Percentiles rank a stretch among this genome's conserved stretches.
These are phyloP conservation scores for Calycina marina DNA, from an alignment of 2,329 filamentous ascomycete species.

Conservation along the genomic window DNA sequence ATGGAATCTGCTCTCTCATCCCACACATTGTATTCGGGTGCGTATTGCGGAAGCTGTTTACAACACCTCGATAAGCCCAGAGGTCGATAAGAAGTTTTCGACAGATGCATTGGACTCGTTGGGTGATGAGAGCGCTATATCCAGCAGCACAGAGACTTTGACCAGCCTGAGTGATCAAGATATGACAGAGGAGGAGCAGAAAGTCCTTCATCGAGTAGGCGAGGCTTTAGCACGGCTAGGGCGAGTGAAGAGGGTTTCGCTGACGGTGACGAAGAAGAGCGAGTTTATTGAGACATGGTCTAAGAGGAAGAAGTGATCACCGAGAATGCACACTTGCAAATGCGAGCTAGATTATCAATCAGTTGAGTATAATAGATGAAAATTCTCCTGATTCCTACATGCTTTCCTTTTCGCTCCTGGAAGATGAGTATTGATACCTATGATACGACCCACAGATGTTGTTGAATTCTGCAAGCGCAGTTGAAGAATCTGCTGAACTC, in stretches of 20 bases:
- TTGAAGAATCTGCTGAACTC: no score
- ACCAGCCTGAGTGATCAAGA: conserved; percentile 17
- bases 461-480: no score
- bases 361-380: no score
- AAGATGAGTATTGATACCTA: no score
- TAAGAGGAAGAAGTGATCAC: conserved; percentile 25
- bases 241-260: conserved; percentile 73
- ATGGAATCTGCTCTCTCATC: conserved; percentile 72
- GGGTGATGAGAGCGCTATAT: conserved; percentile 17
- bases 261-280: conserved; percentile 71
- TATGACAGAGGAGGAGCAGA: conserved; percentile 40
- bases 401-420: no score
- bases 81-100: conserved; percentile 22
- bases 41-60: conserved; percentile 67
- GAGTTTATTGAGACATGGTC: conserved; percentile 65
- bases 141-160: conserved; percentile 20
- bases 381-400: no score
- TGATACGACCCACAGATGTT: no score
- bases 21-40: conserved; percentile 81
- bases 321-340: no score
- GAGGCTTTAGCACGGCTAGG: conserved; percentile 80
- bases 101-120: conserved; percentile 17
- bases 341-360: no score
- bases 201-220: conserved; percentile 61
- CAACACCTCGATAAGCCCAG: conserved; percentile 29